A percentile compares a stretch with the other conserved stretches of the same genome.
phyloP scores from a whole-genome alignment of 1,139 yeast species.

The Zygosaccharomyces sapae region DNA sequence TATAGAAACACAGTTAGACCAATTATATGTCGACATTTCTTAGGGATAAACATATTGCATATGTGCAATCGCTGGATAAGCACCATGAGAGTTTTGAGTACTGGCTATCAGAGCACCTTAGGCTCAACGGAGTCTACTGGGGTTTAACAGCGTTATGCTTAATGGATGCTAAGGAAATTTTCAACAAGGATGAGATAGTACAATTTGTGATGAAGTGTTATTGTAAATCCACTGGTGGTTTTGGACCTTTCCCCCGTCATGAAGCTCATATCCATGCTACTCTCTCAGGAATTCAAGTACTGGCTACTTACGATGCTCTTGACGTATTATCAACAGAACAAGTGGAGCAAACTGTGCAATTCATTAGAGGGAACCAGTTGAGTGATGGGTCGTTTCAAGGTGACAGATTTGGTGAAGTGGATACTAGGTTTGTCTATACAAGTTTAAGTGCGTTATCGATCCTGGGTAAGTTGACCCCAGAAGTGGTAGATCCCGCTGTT shows the following conservation, averaged over 20 bases:
- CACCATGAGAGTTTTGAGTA: slow-evolving; percentile 62
- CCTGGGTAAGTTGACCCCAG: slow-evolving; percentile 56
- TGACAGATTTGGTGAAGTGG: slow-evolving; percentile 86
- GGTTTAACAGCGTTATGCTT: slow-evolving; percentile 75
- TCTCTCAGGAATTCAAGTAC: slow-evolving; percentile 76
- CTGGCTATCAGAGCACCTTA: slow-evolving; percentile 85
- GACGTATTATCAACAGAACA: slow-evolving; percentile 38
- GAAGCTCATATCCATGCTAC: slow-evolving; percentile 90
- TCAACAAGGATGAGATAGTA: slow-evolving; percentile 58
- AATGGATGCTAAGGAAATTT: slow-evolving; percentile 52
- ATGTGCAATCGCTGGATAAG: slow-evolving; percentile 48
- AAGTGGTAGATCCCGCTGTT: slow-evolving; percentile 61
- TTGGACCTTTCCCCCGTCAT: slow-evolving; percentile 84
- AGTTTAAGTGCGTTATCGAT: slow-evolving; percentile 72
- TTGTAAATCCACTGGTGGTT: slow-evolving; percentile 64
- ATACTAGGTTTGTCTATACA: slow-evolving; percentile 82
- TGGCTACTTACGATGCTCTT: slow-evolving; percentile 61
- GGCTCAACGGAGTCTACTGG: slow-evolving; percentile 94
- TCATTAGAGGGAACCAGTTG: slow-evolving; percentile 56
- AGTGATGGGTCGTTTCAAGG: slow-evolving; percentile 82
- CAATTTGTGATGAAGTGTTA: slow-evolving; percentile 67
- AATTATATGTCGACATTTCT: slow-evolving; percentile 15
- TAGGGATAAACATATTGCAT: slow-evolving; percentile 50
- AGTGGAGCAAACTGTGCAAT: slow-evolving; percentile 41
- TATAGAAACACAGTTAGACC: background rate